phyloP scores from a whole-genome alignment of 352 stramenopile genomes.

The Pythium plurisporium region DNA sequence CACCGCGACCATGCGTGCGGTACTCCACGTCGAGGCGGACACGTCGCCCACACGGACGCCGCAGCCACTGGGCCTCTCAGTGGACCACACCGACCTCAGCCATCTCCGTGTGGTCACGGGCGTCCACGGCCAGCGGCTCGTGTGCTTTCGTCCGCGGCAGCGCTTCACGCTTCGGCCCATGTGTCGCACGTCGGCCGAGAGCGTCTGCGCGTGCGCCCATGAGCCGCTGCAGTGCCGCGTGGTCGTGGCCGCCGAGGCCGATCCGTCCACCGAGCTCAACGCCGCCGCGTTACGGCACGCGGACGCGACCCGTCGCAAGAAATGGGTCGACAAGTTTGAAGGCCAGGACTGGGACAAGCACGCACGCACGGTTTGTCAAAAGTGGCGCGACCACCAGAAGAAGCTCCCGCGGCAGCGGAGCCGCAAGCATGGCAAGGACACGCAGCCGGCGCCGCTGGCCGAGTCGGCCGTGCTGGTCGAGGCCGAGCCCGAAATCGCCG shows the following conservation, averaged over 20 bases:
- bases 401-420: constrained; percentile 28
- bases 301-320: constrained; percentile 25
- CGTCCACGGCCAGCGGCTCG: constrained; percentile 42
- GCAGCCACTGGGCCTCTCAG: too few relatives aligned
- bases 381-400: constrained; percentile 69
- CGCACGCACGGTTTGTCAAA: constrained; percentile 43
- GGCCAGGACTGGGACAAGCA: constrained; percentile 45
- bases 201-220: constrained; percentile 17
- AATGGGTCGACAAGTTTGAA: constrained; percentile 59
- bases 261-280: not conserved
- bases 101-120: not conserved
- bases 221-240: constrained; percentile 17
- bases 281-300: constrained; percentile 3
- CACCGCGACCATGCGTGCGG: constrained; percentile 1
- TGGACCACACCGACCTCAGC: too few relatives aligned
- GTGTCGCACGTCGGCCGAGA: constrained; percentile 3
- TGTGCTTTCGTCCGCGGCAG: constrained; percentile 60
- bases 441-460: not conserved
- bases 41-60: not conserved
- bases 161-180: constrained; percentile 32
- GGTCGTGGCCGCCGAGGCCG: not conserved
- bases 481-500: not conserved
- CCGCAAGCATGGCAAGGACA: not conserved
- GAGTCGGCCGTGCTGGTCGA: constrained; percentile 11
- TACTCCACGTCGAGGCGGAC: not conserved